phyloP scores from a whole-genome alignment of 108 stramenopile genomes.

The Mayamaea pseudoterrestris region DNA sequence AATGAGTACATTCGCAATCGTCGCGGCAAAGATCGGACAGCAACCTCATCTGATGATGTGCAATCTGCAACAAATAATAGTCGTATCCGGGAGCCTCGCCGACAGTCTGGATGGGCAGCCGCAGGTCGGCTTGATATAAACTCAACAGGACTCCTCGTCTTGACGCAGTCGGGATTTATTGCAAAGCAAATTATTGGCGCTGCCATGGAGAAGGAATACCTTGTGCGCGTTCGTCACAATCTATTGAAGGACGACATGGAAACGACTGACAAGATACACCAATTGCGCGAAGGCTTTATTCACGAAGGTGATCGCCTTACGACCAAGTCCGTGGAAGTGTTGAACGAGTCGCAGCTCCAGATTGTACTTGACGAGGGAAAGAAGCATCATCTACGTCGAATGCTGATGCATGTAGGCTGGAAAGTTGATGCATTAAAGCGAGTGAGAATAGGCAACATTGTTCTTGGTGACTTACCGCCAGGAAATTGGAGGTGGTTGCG shows the following conservation, averaged over 20 bases:
- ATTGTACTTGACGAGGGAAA: constrained; percentile 61
- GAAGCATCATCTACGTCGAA: constrained; percentile 70
- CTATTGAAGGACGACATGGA: background rate
- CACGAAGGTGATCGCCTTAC: background rate
- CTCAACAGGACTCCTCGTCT: constrained; percentile 59
- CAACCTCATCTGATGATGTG: background rate
- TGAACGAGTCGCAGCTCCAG: constrained; percentile 19
- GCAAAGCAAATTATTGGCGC: constrained; percentile 45
- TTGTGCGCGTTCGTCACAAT: constrained; percentile 36
- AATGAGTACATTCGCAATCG: background rate
- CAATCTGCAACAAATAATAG: background rate
- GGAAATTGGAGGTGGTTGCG: constrained; percentile 42
- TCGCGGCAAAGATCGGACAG: background rate
- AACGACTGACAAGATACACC: background rate
- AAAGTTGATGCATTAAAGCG: constrained; percentile 46
- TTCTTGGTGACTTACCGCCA: constrained; percentile 30
- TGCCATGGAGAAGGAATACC: constrained; percentile 64
- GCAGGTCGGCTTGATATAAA: constrained; percentile 69
- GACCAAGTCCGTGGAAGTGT: constrained; percentile 1
- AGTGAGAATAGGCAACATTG: constrained; percentile 47
- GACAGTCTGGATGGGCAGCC: constrained; percentile 35
- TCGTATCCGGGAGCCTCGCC: background rate
- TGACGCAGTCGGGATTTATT: constrained; percentile 46
- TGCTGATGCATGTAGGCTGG: constrained; percentile 55
- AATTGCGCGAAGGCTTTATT: background rate